Base-by-base conservation (phyloP, 108 stramenopile species). In the Cyclotella sp. region DNA sequence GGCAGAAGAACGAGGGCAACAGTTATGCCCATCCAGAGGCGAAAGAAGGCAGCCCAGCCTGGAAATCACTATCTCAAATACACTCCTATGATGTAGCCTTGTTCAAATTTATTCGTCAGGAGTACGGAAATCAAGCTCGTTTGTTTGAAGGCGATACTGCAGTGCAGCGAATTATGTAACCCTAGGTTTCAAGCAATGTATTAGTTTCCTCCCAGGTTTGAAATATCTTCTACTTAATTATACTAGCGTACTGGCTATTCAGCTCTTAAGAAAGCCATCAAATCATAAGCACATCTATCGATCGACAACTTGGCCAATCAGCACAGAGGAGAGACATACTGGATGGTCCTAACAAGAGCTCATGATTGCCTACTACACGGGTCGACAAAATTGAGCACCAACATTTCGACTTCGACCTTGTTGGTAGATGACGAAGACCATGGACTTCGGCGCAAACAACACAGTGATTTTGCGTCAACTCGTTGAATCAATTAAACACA, bases 1-100 rank as follows among this genome's bases (percentile, higher is more conserved):
- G 51, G n/a, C 68, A 66, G 57, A 73, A 72, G 59, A 79, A 73
- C 18, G 60, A 79, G 44, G 65, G 45, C 24, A 79, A 79, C 39
- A 68, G 72, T 61, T 72, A 79, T 54, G 34, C 46, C 12, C 78
- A 79, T 62, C 78, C 78, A 21, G 64, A 73, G 45, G 66, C 60
- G 13, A 65, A 53, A 63, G 26, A 24, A 10, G 78, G 78, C 42
- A 79, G 78, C 54, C 46, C 65, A 0, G 78, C 59, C 41, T 79
- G 78, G 78, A 54, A 63, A 39, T 73, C 59, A 0, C 46, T 79
- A 21, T 44, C 72, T 9, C 70, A 72, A 49, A 71, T 72, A 12
- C 63, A 78, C 43, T 54, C 63, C 27, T 80, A 68, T 59, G 78
- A 79, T 55, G 46, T 75, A 2, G 39, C 41, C 22, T 51, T 79